Conservation (phyloP, 2,329 filamentous ascomycete genomes). For the Pseudocercospora macadamiae region DNA sequence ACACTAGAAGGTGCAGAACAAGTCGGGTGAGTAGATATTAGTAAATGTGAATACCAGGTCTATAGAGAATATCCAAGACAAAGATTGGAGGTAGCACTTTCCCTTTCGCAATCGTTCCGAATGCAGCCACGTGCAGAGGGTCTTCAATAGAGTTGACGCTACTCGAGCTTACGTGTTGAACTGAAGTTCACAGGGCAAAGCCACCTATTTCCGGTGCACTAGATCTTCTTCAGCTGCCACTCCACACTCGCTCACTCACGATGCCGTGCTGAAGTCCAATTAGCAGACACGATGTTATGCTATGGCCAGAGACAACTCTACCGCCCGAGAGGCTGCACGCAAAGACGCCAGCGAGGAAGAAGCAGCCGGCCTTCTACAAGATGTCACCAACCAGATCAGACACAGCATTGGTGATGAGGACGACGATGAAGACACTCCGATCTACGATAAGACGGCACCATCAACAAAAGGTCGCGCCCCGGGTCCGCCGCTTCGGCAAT, state of each 20-base stretch:
- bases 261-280: conserved; percentile 16
- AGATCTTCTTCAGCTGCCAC: not conserved
- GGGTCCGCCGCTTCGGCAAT: conserved; percentile 34
- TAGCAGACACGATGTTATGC: conserved; percentile 39
- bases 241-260: conserved; percentile 1
- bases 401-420: conserved; percentile 13
- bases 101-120: not conserved
- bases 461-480: conserved; percentile 9
- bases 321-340: conserved; percentile 30
- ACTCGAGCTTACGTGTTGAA: not conserved
- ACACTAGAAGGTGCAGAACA: no score
- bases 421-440: conserved; percentile 27
- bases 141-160: conserved; percentile 3
- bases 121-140: not conserved
- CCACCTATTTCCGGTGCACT: not conserved
- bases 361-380: conserved; percentile 34
- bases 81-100: not conserved
- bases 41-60: no score
- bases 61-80: not conserved
- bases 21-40: no score
- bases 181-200: not conserved
- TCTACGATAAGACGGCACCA: conserved; percentile 20
- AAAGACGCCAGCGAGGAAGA: conserved; percentile 32
- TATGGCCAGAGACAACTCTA: conserved; percentile 39
- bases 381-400: conserved; percentile 2